Conservation (phyloP, 2,329 filamentous ascomycete genomes). For the Alternaria incomplexa region DNA sequence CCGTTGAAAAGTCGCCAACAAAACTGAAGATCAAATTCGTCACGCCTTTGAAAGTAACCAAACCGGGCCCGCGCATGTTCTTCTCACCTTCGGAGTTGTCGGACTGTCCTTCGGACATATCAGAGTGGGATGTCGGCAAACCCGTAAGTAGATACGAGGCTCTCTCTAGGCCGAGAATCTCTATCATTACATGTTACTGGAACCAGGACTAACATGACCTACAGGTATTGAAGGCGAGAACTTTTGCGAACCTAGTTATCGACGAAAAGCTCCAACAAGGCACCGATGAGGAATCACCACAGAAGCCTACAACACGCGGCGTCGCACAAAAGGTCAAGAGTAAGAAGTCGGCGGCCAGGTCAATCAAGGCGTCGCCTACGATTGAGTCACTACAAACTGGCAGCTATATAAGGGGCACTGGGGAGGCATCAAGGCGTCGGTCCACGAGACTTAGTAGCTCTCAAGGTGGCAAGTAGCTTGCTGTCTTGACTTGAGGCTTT, state of each 20-base stretch:
- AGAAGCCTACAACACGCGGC: constrained; percentile 4
- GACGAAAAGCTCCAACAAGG: not conserved
- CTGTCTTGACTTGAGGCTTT: not conserved
- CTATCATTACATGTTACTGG: not conserved
- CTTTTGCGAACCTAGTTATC: not conserved
- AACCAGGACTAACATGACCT: not conserved
- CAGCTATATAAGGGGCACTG: not conserved
- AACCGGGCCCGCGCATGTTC: not conserved
- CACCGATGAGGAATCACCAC: not conserved
- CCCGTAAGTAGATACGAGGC: constrained; percentile 6
- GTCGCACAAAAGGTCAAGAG: constrained; percentile 11
- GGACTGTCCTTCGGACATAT: constrained; percentile 26
- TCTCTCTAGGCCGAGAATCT: not conserved
- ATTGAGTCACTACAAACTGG: not conserved
- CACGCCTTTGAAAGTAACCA: not conserved
- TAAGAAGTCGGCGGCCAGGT: not conserved
- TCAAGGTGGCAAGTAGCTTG: not conserved
- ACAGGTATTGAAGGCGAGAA: not conserved
- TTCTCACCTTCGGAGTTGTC: constrained; percentile 15
- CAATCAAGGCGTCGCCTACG: not conserved
- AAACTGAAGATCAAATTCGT: not conserved
- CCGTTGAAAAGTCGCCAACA: not conserved
- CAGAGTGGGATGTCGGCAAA: constrained; percentile 11
- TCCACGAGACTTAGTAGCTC: not conserved
- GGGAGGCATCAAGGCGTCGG: not conserved